Evolutionary conservation across 306 rosid genomes (phyloP).

Genomic region (Hippophae rhamnoides): DNA sequence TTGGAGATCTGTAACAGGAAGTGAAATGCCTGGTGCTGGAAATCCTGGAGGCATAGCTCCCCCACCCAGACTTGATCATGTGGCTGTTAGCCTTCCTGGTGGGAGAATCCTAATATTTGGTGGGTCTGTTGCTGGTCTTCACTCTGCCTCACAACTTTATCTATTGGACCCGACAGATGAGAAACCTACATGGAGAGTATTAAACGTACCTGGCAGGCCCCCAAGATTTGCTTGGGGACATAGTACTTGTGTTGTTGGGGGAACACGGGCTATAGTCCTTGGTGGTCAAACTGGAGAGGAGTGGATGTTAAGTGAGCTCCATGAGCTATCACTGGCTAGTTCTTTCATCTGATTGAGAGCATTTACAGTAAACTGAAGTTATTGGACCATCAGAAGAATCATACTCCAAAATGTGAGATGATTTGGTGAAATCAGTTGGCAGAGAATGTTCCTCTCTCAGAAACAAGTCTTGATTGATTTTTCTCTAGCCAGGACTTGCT

Average conservation of each 20-base stretch:
- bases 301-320: conserved; percentile 96
- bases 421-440: conserved; percentile 26
- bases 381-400: conserved; percentile 26
- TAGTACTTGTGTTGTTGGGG: conserved; percentile 97
- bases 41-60: conserved; percentile 97
- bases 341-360: conserved; percentile 39
- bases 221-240: conserved; percentile 99
- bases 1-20: conserved; percentile 94
- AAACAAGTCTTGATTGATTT: conserved; percentile 22
- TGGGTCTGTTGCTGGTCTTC: conserved; percentile 99
- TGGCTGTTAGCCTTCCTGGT: conserved; percentile 94
- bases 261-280: conserved; percentile 90
- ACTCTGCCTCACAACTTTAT: conserved; percentile 96
- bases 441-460: conserved; percentile 25
- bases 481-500: conserved; percentile 28
- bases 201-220: conserved; percentile 89
- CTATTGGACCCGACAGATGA: conserved; percentile 90
- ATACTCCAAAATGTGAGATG: conserved; percentile 24
- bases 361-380: conserved; percentile 19
- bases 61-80: conserved; percentile 98
- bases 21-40: conserved; percentile 97
- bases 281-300: conserved; percentile 99
- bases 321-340: conserved; percentile 91
- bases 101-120: conserved; percentile 96
- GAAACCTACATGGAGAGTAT: conserved; percentile 95